Evolutionary conservation across 768 basidiomycete species (phyloP).

Genomic region (Atractiella rhizophila): DNA sequence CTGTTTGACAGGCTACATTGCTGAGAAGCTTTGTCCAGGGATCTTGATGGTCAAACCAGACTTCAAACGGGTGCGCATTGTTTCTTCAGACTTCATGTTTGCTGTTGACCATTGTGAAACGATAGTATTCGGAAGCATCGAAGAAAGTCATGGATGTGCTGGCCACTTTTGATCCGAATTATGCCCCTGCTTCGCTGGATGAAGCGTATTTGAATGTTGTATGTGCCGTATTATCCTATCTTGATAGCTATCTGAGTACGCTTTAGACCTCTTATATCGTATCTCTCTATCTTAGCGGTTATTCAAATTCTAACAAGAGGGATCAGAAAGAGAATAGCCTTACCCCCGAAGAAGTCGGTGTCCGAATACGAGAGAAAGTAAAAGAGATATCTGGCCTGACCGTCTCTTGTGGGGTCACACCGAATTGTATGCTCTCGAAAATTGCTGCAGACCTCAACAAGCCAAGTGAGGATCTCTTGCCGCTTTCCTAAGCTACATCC

Average conservation of each 20-base stretch:
- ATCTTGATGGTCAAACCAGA: constrained; percentile 35
- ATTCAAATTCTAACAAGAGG: too few relatives aligned
- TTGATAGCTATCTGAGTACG: too few relatives aligned
- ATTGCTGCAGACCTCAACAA: constrained; percentile 24
- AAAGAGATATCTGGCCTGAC: constrained; percentile 58
- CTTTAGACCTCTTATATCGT: too few relatives aligned
- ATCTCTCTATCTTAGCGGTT: too few relatives aligned
- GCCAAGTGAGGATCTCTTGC: constrained; percentile 8
- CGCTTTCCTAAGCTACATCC: neutral
- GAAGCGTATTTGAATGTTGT: constrained; percentile 85
- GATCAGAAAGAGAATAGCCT: constrained; percentile 36
- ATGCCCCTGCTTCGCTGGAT: constrained; percentile 55
- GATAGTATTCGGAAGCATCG: constrained; percentile 16
- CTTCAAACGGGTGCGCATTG: too few relatives aligned
- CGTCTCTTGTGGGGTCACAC: constrained; percentile 81
- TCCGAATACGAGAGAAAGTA: constrained; percentile 46
- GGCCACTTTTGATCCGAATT: constrained; percentile 34
- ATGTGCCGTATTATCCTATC: too few relatives aligned
- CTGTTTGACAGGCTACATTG: constrained; percentile 94
- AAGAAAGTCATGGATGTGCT: constrained; percentile 41
- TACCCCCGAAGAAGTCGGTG: constrained; percentile 46
- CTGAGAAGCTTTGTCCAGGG: constrained; percentile 76
- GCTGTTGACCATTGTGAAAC: too few relatives aligned
- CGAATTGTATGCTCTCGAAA: constrained; percentile 92
- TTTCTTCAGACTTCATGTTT: too few relatives aligned